A percentile compares a stretch with the other conserved stretches of the same genome.
Evolutionary conservation across 306 rosid species (phyloP).

Genomic region (Quercus glauca): DNA sequence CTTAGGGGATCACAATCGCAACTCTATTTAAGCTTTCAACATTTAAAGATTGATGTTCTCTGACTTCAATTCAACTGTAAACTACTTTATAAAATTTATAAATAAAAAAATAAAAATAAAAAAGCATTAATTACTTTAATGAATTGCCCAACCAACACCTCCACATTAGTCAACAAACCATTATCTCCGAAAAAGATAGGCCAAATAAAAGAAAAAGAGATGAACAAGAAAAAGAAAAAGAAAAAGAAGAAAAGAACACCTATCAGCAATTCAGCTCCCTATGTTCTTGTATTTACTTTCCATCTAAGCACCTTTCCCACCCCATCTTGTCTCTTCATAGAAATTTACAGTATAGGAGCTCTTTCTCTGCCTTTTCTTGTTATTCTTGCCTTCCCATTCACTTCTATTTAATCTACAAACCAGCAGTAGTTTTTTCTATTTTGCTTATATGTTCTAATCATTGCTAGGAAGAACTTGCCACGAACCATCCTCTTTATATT

Average conservation of each 20-base stretch:
- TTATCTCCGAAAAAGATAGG: slow-evolving; percentile 44
- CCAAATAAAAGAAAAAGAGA: slow-evolving; percentile 33
- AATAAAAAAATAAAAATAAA: not conserved
- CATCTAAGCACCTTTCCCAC: slow-evolving; percentile 37
- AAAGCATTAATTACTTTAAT: slow-evolving; percentile 51
- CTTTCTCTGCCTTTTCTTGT: slow-evolving; percentile 18
- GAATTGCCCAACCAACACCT: slow-evolving; percentile 58
- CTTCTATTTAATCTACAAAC: slow-evolving; percentile 13
- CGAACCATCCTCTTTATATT: slow-evolving; percentile 9
- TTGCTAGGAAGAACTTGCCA: slow-evolving; percentile 6
- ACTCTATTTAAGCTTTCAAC: slow-evolving; percentile 13
- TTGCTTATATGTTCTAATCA: slow-evolving; percentile 20
- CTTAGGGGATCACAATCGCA: not conserved
- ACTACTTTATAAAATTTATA: slow-evolving; percentile 18
- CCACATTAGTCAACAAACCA: slow-evolving; percentile 59
- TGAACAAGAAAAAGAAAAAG: slow-evolving; percentile 20
- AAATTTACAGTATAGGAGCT: slow-evolving; percentile 22
- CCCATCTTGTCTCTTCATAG: slow-evolving; percentile 31
- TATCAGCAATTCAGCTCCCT: slow-evolving; percentile 10
- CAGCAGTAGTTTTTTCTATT: slow-evolving; percentile 15
- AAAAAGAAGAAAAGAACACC: slow-evolving; percentile 25
- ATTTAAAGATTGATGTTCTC: slow-evolving; percentile 11
- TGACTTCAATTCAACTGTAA: slow-evolving; percentile 15
- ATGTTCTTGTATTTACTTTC: slow-evolving; percentile 42
- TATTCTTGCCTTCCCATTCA: slow-evolving; percentile 17